A percentile compares a stretch with the other conserved stretches of the same genome.
Evolutionary conservation across 2,329 filamentous ascomycete species (phyloP).

Genomic region (Blastomyces gilchristii): DNA sequence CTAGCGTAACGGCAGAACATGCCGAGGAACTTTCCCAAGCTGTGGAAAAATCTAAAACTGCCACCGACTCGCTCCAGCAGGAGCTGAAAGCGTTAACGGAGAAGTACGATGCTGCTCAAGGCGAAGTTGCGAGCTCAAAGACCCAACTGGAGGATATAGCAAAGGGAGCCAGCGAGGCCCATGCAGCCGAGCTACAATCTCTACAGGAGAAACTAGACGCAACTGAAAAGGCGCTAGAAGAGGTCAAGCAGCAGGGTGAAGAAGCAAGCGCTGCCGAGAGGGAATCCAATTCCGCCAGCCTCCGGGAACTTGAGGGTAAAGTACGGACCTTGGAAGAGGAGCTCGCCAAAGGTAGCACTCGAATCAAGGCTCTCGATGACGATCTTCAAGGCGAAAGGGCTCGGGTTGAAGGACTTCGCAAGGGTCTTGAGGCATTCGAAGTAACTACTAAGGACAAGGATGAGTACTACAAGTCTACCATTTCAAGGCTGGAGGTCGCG

Average conservation of each 20-base stretch:
- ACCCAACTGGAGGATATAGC: slow-evolving; percentile 9
- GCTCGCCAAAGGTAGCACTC: slow-evolving; percentile 11
- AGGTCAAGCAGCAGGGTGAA: slow-evolving; percentile 12
- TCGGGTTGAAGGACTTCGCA: slow-evolving; percentile 30
- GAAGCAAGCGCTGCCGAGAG: slow-evolving; percentile 14
- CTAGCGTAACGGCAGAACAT: slow-evolving; percentile 12
- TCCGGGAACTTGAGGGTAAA: slow-evolving; percentile 15
- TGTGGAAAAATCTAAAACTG: slow-evolving; percentile 13
- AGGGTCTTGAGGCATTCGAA: slow-evolving; percentile 29
- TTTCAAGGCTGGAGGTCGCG: slow-evolving; percentile 28
- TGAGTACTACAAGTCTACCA: slow-evolving; percentile 25
- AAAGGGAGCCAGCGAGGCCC: slow-evolving; percentile 9
- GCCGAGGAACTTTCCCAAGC: slow-evolving; percentile 15
- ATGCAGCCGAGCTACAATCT: slow-evolving; percentile 13
- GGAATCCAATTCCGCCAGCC: slow-evolving; percentile 13
- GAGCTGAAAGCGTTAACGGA: slow-evolving; percentile 14
- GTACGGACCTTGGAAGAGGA: slow-evolving; percentile 16
- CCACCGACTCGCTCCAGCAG: slow-evolving; percentile 11
- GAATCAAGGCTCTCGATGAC: slow-evolving; percentile 12
- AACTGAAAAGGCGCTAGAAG: slow-evolving; percentile 15
- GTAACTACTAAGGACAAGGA: slow-evolving; percentile 31
- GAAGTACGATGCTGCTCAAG: slow-evolving; percentile 11
- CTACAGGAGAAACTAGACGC: slow-evolving; percentile 18
- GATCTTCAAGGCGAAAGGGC: slow-evolving; percentile 16
- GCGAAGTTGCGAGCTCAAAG: slow-evolving; percentile 12